phyloP scores from a whole-genome alignment of 2,329 filamentous ascomycete genomes.

The Sclerotiophoma versabilis region DNA sequence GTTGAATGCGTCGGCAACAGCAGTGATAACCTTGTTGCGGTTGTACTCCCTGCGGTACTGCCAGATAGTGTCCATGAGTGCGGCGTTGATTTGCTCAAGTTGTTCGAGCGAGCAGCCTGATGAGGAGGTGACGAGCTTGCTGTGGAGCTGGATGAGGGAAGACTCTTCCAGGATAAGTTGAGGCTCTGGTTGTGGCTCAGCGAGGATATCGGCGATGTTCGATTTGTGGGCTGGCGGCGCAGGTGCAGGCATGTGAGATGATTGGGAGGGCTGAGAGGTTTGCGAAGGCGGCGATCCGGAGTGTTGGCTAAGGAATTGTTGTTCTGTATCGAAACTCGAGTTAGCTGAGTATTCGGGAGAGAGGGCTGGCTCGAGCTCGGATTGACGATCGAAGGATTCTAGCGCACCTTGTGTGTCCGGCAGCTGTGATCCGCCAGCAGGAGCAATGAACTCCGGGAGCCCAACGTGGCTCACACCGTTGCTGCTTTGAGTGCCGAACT shows the following conservation, averaged over 20 bases:
- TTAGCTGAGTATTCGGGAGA: conserved; percentile 25
- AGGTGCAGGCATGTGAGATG: conserved; percentile 46
- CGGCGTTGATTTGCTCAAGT: conserved; percentile 89
- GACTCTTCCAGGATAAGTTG: conserved; percentile 56
- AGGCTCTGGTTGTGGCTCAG: conserved; percentile 42
- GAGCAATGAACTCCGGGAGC: conserved; percentile 64
- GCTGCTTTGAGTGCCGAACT: conserved; percentile 75
- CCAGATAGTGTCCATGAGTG: conserved; percentile 93
- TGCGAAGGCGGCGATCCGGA: conserved; percentile 50
- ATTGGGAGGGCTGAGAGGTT: conserved; percentile 38
- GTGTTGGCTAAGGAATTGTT: conserved; percentile 44
- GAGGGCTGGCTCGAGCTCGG: conserved; percentile 16
- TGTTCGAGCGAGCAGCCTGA: conserved; percentile 89
- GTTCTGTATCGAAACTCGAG: conserved; percentile 33
- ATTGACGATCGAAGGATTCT: conserved; percentile 26
- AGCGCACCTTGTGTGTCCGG: conserved; percentile 68
- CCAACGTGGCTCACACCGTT: conserved; percentile 65
- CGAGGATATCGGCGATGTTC: conserved; percentile 53
- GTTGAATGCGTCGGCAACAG: conserved; percentile 76
- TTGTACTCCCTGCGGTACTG: conserved; percentile 80
- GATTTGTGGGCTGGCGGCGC: conserved; percentile 43
- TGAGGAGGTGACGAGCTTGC: conserved; percentile 70
- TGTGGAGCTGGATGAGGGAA: conserved; percentile 65
- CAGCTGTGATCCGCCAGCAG: conserved; percentile 63
- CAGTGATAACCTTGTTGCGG: conserved; percentile 72